A percentile compares a stretch with the other conserved stretches of the same genome.
Conservation (phyloP, 768 basidiomycete species). For the Kwoniella europaea region DNA sequence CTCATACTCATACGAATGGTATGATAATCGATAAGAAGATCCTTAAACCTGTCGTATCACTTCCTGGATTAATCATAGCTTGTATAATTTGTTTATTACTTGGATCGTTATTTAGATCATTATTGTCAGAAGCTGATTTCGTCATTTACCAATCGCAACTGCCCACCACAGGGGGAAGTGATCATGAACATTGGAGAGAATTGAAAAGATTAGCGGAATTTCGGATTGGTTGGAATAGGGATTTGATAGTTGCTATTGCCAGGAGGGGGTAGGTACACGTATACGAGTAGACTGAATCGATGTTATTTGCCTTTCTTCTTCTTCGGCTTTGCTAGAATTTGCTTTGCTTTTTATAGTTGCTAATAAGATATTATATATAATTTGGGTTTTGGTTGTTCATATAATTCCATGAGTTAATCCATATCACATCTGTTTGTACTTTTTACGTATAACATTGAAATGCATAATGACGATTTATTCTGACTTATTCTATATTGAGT, state of each 20-base stretch:
- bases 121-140: constrained; percentile 89
- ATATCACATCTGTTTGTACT: background rate
- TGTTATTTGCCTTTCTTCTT: background rate
- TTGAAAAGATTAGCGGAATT: constrained; percentile 78
- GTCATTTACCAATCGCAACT: constrained; percentile 66
- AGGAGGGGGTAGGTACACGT: constrained; percentile 52
- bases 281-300: too few relatives aligned
- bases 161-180: constrained; percentile 25
- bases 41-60: constrained; percentile 51
- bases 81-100: constrained; percentile 88
- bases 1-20: background rate
- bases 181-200: constrained; percentile 76
- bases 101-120: constrained; percentile 84
- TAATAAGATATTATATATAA: background rate
- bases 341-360: too few relatives aligned
- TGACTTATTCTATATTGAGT: background rate
- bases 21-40: background rate
- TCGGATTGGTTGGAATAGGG: constrained; percentile 81
- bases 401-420: background rate
- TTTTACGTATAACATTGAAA: background rate
- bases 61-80: constrained; percentile 69
- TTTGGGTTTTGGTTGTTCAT: background rate
- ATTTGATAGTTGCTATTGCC: constrained; percentile 83
- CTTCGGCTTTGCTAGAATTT: background rate
- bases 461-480: constrained; percentile 2